Evolutionary conservation across 768 basidiomycete species (phyloP).

Genomic region (Pleurotus pulmonarius): DNA sequence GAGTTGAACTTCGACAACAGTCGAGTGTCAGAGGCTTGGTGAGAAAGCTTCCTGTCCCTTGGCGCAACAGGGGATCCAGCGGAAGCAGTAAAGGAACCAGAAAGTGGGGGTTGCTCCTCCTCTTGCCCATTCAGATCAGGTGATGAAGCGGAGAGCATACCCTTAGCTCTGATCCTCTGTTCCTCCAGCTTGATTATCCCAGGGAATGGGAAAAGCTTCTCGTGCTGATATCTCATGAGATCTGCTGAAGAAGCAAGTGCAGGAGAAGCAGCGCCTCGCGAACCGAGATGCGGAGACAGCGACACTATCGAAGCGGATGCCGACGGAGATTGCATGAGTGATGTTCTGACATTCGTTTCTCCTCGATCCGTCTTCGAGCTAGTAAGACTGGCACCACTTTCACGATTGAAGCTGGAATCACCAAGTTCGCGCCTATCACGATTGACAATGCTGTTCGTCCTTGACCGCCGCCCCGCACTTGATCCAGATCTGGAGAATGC

Average conservation of each 20-base stretch:
- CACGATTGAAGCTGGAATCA: conserved; percentile 70
- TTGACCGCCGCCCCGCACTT: conserved; percentile 67
- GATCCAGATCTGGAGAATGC: conserved; percentile 66
- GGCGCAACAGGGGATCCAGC: conserved; percentile 45
- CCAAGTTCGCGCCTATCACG: conserved; percentile 66
- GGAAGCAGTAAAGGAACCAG: conserved; percentile 45
- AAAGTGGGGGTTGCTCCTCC: conserved; percentile 40
- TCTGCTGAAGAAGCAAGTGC: conserved; percentile 74
- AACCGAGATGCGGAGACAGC: conserved; percentile 48
- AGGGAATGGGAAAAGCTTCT: conserved; percentile 89
- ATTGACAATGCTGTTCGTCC: conserved; percentile 70
- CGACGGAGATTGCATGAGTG: conserved; percentile 56
- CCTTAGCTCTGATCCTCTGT: conserved; percentile 57
- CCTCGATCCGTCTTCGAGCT: conserved; percentile 58
- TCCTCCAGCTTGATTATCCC: conserved; percentile 79
- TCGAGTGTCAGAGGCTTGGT: conserved; percentile 68
- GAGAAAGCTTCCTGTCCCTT: conserved; percentile 62
- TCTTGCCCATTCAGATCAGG: conserved; percentile 47
- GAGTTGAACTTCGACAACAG: conserved; percentile 52
- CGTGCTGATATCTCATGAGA: conserved; percentile 66
- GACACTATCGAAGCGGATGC: conserved; percentile 72
- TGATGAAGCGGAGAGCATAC: conserved; percentile 41
- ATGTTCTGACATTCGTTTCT: conserved; percentile 27
- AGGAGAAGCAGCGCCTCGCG: conserved; percentile 65
- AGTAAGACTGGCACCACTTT: conserved; percentile 70